Percentiles rank a stretch among this genome's conserved stretches.
These are phyloP conservation scores for Pleurotus pulmonarius DNA, from an alignment of 768 basidiomycete species.

Conservation along the genomic window DNA sequence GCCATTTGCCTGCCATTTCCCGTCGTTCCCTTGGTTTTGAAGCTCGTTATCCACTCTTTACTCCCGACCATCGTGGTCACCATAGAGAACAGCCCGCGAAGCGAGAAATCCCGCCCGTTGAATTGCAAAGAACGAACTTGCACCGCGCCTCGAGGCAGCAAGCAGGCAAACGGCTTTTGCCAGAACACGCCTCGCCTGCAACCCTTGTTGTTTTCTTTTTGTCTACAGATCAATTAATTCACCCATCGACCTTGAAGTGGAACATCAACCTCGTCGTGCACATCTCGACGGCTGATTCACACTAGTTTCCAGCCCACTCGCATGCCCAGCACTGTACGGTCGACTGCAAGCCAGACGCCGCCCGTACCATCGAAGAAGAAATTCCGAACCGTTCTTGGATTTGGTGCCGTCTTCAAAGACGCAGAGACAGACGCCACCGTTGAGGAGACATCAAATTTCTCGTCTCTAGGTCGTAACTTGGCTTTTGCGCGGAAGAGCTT, in stretches of 20 bases:
- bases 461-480: conserved; percentile 21
- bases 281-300: not conserved
- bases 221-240: conserved; percentile 5
- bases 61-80: not conserved
- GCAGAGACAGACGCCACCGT: conserved; percentile 30
- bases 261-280: conserved; percentile 2
- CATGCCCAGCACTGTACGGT: conserved; percentile 13
- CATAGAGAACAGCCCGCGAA: not conserved
- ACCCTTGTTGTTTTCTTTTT: conserved; percentile 4
- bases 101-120: not conserved
- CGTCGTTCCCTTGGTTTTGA: too few relatives aligned
- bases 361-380: conserved; percentile 34
- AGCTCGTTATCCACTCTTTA: not conserved
- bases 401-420: conserved; percentile 31
- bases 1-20: too few relatives aligned
- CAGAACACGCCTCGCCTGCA: conserved; percentile 7
- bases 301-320: conserved; percentile 6
- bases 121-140: not conserved
- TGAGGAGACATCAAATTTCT: conserved; percentile 22
- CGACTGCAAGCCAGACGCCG: conserved; percentile 12
- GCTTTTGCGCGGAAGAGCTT: conserved; percentile 36
- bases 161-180: conserved; percentile 9
- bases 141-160: conserved; percentile 8
- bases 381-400: conserved; percentile 46
- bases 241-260: not conserved